Percentiles rank a stretch among this genome's conserved stretches.
Conservation (phyloP, 2,329 filamentous ascomycete genomes). For the Orbilia quercus region DNA sequence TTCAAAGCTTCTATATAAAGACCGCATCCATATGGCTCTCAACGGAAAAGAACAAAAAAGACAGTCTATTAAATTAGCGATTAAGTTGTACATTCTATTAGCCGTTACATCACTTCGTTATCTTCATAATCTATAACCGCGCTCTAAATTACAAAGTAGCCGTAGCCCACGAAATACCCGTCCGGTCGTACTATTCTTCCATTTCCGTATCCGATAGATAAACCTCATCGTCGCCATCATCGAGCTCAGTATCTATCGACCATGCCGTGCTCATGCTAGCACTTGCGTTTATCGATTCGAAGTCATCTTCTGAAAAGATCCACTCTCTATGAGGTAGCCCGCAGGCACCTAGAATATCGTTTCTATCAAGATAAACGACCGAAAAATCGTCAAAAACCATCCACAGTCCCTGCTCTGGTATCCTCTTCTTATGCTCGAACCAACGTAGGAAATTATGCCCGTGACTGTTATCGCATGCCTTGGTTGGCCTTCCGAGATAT, state of each 20-base stretch:
- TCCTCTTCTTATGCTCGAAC: conserved; percentile 58
- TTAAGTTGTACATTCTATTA: background rate
- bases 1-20: background rate
- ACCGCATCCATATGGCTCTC: background rate
- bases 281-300: conserved; percentile 39
- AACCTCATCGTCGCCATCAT: conserved; percentile 18
- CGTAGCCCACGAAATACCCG: too few relatives aligned
- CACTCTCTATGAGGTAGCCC: conserved; percentile 49
- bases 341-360: conserved; percentile 58
- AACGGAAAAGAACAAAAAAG: background rate
- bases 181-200: conserved; percentile 4
- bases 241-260: background rate
- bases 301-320: conserved; percentile 34
- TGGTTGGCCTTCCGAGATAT: conserved; percentile 37
- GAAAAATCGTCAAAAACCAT: conserved; percentile 58
- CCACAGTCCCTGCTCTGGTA: conserved; percentile 59
- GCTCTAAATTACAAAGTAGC: too few relatives aligned
- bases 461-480: conserved; percentile 24
- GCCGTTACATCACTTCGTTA: background rate
- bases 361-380: conserved; percentile 57
- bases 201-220: background rate
- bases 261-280: conserved; percentile 4
- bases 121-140: background rate
- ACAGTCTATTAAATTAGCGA: background rate
- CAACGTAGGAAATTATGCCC: conserved; percentile 52